Base-by-base conservation (phyloP, 768 basidiomycete genomes). In the Trametes coccinea region DNA sequence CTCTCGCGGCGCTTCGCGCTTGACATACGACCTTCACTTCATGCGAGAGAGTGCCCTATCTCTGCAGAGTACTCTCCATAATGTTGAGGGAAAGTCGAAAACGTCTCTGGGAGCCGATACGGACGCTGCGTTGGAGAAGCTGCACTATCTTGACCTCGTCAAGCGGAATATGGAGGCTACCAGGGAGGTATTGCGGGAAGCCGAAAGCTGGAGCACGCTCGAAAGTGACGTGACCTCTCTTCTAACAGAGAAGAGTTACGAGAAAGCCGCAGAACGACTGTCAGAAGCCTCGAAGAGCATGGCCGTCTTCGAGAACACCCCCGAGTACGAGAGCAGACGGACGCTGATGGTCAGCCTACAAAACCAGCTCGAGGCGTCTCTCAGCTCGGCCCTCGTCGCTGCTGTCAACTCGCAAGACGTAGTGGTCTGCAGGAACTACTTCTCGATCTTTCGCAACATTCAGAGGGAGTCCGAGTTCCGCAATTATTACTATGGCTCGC, bases 11-110 rank as follows among this genome's bases (percentile, higher is more conserved):
- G 88, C 98, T 22, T 93, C 97, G 11, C 85, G 97, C 41, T 81
- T 99, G 48, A 87, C 92, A 1, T 98, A 97, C 72, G 97, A 98
- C 75, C 80, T 99, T 39, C 95, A 98, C 72, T 97, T 97, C 78
- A 95, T 98, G 87, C 89, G 92, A 45, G 96, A 98, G 68, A 87
- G 89, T 34, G 95, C 95, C 0, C 75, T 90, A 16, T 82, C 90
- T 2, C 80, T 98, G 27, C 89, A 91, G 62, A 78, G 77, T 31
- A 77, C 85, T 8, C 78, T 99, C 22, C 76, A 81, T 31, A 80
- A 80, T 34, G 85, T 94, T 16, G 82, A 88, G 57, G 74, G 78
- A 33, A 80, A 80, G 49, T 83, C 86, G 4, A 76, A 74, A 30
- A 76, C 78, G 33, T 79, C 83, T 0, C 75, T 84, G 14, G 83